Base-by-base conservation (phyloP, 164 flowering plant genomes). In the Magnolia kwangsiensis region DNA sequence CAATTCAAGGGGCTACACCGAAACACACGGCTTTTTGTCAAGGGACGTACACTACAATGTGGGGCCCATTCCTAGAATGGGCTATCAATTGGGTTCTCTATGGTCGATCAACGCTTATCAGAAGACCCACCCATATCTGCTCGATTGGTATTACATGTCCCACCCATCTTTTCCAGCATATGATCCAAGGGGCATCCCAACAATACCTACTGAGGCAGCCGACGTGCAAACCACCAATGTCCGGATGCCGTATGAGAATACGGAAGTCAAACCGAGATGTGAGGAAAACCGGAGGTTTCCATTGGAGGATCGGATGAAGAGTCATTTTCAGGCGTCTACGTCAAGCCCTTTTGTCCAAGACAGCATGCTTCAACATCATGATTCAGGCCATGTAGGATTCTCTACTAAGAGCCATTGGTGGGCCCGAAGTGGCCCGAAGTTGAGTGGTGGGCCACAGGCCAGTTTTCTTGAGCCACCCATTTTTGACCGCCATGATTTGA, bases 81-180 rank as follows among this genome's bases (percentile, higher is more conserved):
- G 85, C 61, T 68, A 75, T 67, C 85, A 86, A 11, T 79, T 78
- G 72, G 89, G 84, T 78, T 89, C 92, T 19, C 81, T 85, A 21
- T 88, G 93, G 94, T 76, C 88, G 58, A 81, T 87, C 21, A 91
- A 89, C 77, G 81, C 68, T 1, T 88, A 89, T 75, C 94, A 85
- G 19, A 88, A 75, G 81, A 88, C 77, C 69, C 88, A 86, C 55
- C 94, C 92, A 0, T 92, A 92, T 80, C 86, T 96, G 77, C 94
- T 96, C 31, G 97, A 96, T 74, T 94, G 94, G 92, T 96, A 89
- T 85, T 96, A 96, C 79, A 85, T 84, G 5, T 87, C 90, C 1
- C 84, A 74, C 27, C 81, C 82, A 13, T 80, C 79, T 20, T 76
- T 67, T 71, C 18, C 67, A 7, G 66, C 77, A 18, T 72, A 71